A percentile compares a stretch with the other conserved stretches of the same genome.
These are phyloP conservation scores for Lactarius evosmus DNA, from an alignment of 768 basidiomycete genomes.

Conservation along the genomic window DNA sequence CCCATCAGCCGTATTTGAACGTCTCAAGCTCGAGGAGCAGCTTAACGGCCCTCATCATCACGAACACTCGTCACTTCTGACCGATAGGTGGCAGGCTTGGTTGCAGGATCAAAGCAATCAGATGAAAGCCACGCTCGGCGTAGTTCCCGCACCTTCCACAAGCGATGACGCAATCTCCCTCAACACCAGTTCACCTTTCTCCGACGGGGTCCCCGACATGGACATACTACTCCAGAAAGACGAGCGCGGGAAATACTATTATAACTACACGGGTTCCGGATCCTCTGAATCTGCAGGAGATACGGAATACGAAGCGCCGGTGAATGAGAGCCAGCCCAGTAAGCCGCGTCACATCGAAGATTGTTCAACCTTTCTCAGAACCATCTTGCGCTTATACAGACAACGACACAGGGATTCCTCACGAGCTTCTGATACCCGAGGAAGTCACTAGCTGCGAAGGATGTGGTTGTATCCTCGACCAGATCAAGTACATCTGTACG, in stretches of 20 bases:
- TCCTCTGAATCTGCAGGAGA: conserved; percentile 21
- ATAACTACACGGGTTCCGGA: conserved; percentile 8
- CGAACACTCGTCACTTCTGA: conserved; percentile 13
- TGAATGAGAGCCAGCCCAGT: conserved; percentile 9
- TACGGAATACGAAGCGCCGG: conserved; percentile 13
- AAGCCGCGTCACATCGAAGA: neutral
- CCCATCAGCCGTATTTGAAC: conserved; percentile 23
- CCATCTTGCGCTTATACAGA: neutral
- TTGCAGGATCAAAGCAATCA: conserved; percentile 18
- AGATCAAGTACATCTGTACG: conserved; percentile 87
- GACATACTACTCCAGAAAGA: conserved; percentile 14
- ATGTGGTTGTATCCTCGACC: conserved; percentile 70
- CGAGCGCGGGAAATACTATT: conserved; percentile 19
- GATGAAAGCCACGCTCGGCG: conserved; percentile 1
- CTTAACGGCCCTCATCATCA: neutral
- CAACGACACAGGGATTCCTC: conserved; percentile 36
- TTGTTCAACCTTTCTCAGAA: neutral
- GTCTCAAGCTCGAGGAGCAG: conserved; percentile 19
- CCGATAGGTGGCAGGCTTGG: conserved; percentile 18
- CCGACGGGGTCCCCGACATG: conserved; percentile 11
- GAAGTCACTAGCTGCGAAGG: conserved; percentile 78
- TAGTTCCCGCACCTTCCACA: conserved; percentile 13
- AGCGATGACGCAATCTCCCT: conserved; percentile 25
- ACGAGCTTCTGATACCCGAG: conserved; percentile 51
- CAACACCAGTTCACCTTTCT: conserved; percentile 22